Percentiles rank a stretch among this genome's conserved stretches.
Conservation (phyloP, 2,329 filamentous ascomycete genomes). For the Daldinia eschscholtzii region DNA sequence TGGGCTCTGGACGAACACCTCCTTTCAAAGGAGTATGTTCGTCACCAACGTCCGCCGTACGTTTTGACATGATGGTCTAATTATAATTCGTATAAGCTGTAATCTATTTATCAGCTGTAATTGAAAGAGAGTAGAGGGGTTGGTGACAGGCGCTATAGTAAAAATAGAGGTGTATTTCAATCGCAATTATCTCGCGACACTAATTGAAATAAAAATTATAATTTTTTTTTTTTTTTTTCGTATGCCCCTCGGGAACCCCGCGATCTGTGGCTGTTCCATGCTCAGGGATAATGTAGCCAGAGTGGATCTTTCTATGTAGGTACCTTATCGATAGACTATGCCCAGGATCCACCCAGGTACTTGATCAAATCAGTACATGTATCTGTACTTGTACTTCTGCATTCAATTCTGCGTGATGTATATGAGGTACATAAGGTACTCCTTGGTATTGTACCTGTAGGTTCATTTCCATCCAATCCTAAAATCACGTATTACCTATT, state of each 20-base stretch:
- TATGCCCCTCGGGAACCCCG: constrained; percentile 45
- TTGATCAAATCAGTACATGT: not conserved
- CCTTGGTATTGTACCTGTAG: not conserved
- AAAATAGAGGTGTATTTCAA: not conserved
- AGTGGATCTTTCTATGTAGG: not conserved
- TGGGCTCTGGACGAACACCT: constrained; percentile 71
- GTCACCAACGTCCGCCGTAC: constrained; percentile 64
- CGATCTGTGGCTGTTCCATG: constrained; percentile 37
- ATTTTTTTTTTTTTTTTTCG: constrained; percentile 36
- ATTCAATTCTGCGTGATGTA: not conserved
- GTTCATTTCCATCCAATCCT: not conserved
- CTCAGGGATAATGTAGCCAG: not conserved
- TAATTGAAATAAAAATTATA: not conserved
- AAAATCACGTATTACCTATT: not conserved
- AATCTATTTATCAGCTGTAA: not conserved
- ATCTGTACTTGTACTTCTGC: not conserved
- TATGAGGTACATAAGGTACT: not conserved
- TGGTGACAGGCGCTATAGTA: not conserved
- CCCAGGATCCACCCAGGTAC: not conserved
- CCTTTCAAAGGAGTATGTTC: constrained; percentile 68
- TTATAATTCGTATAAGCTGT: not conserved
- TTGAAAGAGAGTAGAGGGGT: not conserved
- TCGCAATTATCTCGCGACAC: not conserved
- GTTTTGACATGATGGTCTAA: constrained; percentile 67
- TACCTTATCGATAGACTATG: constrained; percentile 24